Base-by-base conservation (phyloP, 441 rosid species). In the Jatropha podagrica region DNA sequence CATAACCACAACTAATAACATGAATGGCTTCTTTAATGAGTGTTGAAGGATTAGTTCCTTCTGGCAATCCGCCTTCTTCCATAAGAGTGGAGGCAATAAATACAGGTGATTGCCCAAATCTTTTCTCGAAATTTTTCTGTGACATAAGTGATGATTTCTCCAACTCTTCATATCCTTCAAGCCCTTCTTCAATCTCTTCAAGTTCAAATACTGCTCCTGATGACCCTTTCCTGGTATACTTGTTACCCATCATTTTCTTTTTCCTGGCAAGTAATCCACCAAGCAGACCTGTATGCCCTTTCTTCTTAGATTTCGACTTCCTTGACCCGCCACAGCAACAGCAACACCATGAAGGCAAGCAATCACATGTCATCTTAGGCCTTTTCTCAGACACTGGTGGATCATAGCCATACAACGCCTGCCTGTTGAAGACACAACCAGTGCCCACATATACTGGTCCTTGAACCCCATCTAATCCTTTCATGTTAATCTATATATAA, bases 401-500 rank as follows among this genome's bases (percentile, higher is more conserved):
- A 67, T 91, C 92, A 56, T 91, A 95, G 9, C 96, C 98, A 38
- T 95, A 93, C 69, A 95, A 83, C 27, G 98, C 95, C 70, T 91
- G 94, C 72, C 97, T 83, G 74, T 92, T 83, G 83, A 95, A 95
- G 85, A 93, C 92, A 72, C 90, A 85, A 0, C 98, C 97, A 2
- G 98, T 95, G 52, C 98, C 98, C 44, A 93, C 98, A 74, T 95
- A 95, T 40, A 90, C 92, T 5, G 98, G 97, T 23, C 98, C 98
- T 90, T 95, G 86, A 74, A 94, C 76, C 49, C 98, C 98, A 83
- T 92, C 98, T 80, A 94, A 76, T 7, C 97, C 98, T 82, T 85
- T 87, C 97, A 94, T 94, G 83, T 92, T 94, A 68, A 92, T 90
- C 98, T 94, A 78, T 70, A 44, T 94, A 78, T 54, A 72, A 40